These are phyloP conservation scores for Solanum dulcamara DNA, from an alignment of 257 asterid genomes.

Conservation along the genomic window DNA sequence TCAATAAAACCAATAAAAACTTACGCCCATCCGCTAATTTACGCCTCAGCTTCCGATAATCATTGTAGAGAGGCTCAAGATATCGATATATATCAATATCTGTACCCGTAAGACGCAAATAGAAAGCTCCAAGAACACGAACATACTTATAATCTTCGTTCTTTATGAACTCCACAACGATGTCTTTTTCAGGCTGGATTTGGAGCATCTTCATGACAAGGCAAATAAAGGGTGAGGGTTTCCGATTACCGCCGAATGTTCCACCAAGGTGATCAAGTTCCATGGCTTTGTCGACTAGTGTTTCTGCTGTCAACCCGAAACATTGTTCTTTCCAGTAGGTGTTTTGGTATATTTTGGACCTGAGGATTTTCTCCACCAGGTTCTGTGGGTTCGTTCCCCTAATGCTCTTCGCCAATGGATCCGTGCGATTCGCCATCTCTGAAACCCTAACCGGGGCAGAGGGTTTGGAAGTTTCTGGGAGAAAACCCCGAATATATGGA, in stretches of 20 bases:
- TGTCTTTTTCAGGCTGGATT: slow-evolving; percentile 96
- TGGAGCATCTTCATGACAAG: slow-evolving; percentile 94
- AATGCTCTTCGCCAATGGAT: slow-evolving; percentile 79
- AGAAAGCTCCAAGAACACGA: slow-evolving; percentile 87
- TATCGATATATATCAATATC: slow-evolving; percentile 83
- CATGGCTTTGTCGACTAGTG: slow-evolving; percentile 98
- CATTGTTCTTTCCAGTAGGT: slow-evolving; percentile 97
- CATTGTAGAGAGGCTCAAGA: slow-evolving; percentile 87
- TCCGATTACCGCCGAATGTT: slow-evolving; percentile 65
- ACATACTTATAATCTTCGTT: slow-evolving; percentile 94
- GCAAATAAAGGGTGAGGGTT: slow-evolving; percentile 83
- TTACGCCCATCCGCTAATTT: slow-evolving; percentile 59
- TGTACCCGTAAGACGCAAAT: slow-evolving; percentile 83
- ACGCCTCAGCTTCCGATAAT: slow-evolving; percentile 76
- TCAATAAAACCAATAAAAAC: neutral
- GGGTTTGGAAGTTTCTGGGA: neutral
- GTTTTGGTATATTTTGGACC: slow-evolving; percentile 73
- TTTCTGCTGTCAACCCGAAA: slow-evolving; percentile 92
- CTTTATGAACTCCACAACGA: slow-evolving; percentile 87
- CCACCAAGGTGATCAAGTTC: slow-evolving; percentile 96
- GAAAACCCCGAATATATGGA: neutral
- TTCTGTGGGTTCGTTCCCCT: slow-evolving; percentile 94
- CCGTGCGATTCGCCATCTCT: slow-evolving; percentile 85
- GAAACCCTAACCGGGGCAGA: neutral
- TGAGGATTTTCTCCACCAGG: slow-evolving; percentile 78